phyloP scores from a whole-genome alignment of 805 yeast species.

The Schwanniomyces vanrijiae region DNA sequence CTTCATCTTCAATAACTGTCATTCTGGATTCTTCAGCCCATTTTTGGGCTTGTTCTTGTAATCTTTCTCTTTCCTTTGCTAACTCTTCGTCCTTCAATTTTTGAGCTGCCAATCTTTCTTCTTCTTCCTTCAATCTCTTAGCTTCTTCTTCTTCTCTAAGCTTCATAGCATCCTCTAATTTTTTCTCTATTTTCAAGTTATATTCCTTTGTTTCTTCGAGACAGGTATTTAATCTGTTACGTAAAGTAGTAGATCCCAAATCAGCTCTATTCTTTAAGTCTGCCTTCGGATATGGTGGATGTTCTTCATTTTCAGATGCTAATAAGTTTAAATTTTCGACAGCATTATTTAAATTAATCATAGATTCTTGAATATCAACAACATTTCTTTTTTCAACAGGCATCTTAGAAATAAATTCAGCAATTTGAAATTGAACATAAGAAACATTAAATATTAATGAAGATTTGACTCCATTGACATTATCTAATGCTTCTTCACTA shows the following conservation, averaged over 20 bases:
- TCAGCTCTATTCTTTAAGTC: constrained; percentile 86
- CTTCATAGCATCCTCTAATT: constrained; percentile 72
- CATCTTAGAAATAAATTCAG: constrained; percentile 72
- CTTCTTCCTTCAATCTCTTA: constrained; percentile 34
- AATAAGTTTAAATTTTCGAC: constrained; percentile 58
- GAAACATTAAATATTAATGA: constrained; percentile 77
- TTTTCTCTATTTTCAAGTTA: constrained; percentile 56
- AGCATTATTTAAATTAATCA: constrained; percentile 60
- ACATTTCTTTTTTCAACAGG: constrained; percentile 57
- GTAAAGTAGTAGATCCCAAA: constrained; percentile 75
- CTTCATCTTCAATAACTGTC: constrained; percentile 36
- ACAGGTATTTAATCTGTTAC: constrained; percentile 67
- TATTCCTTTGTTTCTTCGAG: constrained; percentile 70
- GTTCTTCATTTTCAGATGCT: constrained; percentile 49
- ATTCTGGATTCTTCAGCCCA: constrained; percentile 46
- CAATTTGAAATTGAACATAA: constrained; percentile 79
- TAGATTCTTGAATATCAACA: constrained; percentile 58
- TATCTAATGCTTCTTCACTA: constrained; percentile 55
- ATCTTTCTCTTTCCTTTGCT: constrained; percentile 45
- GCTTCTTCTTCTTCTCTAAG: constrained; percentile 57
- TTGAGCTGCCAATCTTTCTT: constrained; percentile 41
- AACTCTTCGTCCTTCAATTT: constrained; percentile 47
- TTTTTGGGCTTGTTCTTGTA: constrained; percentile 52
- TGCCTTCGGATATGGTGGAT: constrained; percentile 75
- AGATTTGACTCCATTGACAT: constrained; percentile 35